Evolutionary conservation across 1,284 basidiomycete genomes (phyloP), one percentile per base, ranked within the genome.

Genomic region (Boletellus deceptivus): DNA sequence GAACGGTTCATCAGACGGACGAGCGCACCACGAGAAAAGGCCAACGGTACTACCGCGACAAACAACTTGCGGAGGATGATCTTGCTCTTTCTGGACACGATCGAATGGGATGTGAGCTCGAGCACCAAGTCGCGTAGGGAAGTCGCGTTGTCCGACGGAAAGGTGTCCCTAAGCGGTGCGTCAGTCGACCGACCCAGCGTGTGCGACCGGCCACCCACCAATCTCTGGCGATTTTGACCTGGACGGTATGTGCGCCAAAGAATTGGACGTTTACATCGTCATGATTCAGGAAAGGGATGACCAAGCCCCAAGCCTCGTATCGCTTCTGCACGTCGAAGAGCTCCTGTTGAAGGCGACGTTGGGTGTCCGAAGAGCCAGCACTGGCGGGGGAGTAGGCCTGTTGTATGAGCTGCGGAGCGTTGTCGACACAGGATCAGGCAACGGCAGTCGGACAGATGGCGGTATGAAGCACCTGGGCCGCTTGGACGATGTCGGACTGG

Each of bases 221-320:
- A 64, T 94, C 92, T 56, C 92, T 75, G 17, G 88, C 83, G 59
- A 94, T 91, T 78, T 95, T 95, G 54, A 93, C 89, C 64, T 93
- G 90, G 1, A 88, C 82, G 0, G 91, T 95, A 64, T 94, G 91
- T 5, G 92, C 92, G 5, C 91, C 91, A 64, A 93, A 94, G 77
- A 94, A 95, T 63, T 93, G 86, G 8, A 94, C 90, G 60, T 91
- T 91, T 43, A 78, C 75, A 67, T 93, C 87, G 56, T 75, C 69
- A 60, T 86, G 75, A 17, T 82, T 75, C 35, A 91, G 69, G 55
- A 91, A 78, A 0, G 89, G 88, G 37, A 89, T 74, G 25, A 90
- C 80, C 41, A 91, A 72, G 13, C 88, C 88, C 89, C 89, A 91
- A 6, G 88, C 89, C 56, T 82, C 79, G 43, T 79, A 80, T 51